These are phyloP conservation scores for Cystobasidium sp. DNA, from an alignment of 1,284 basidiomycete species.

Conservation along the genomic window DNA sequence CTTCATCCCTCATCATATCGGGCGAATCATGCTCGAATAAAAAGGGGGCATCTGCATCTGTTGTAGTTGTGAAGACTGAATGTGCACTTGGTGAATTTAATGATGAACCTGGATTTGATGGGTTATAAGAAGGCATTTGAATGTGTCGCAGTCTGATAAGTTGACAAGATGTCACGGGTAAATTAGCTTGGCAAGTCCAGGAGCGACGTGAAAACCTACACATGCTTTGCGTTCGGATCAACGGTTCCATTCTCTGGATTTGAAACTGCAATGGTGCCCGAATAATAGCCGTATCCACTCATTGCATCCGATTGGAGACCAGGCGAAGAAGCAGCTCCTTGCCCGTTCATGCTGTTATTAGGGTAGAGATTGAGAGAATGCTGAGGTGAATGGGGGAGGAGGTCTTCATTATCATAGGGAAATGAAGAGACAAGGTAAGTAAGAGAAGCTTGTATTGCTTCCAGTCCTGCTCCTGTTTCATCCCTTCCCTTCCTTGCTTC, in stretches of 20 bases:
- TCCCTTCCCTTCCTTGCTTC: neutral
- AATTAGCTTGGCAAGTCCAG: neutral
- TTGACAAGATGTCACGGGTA: neutral
- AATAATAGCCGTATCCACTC: constrained; percentile 6
- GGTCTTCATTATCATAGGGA: neutral
- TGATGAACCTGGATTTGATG: constrained; percentile 22
- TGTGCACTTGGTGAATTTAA: constrained; percentile 21
- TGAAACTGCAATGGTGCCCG: constrained; percentile 25
- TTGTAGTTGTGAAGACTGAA: constrained; percentile 25
- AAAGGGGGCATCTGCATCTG: constrained; percentile 17
- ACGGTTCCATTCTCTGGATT: constrained; percentile 22
- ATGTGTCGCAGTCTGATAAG: constrained; percentile 13
- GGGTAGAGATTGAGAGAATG: constrained; percentile 28
- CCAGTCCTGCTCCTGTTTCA: too few species aligned
- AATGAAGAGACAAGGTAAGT: neutral
- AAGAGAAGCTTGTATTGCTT: neutral
- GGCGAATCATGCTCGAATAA: constrained; percentile 32
- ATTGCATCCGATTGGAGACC: constrained; percentile 1
- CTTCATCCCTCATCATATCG: constrained; percentile 29
- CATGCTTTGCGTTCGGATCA: constrained; percentile 14
- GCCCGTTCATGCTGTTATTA: neutral
- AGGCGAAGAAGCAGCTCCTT: neutral
- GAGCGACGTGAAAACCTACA: constrained; percentile 1
- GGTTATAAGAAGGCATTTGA: constrained; percentile 22
- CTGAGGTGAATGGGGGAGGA: constrained; percentile 21